phyloP scores from a whole-genome alignment of 345 rosid species.

The Arabis alpina region DNA sequence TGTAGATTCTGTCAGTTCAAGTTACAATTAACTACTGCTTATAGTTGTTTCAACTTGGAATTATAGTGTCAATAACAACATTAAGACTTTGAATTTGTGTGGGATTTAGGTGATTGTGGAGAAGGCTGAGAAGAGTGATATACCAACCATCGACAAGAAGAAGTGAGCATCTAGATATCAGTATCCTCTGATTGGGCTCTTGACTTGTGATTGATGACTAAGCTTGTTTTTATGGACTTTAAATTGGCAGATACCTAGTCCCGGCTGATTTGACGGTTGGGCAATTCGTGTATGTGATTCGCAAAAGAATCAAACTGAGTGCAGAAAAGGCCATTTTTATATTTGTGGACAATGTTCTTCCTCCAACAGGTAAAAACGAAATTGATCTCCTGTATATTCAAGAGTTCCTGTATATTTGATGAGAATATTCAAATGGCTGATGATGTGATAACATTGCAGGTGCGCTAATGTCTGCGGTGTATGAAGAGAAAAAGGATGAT shows the following conservation, averaged over 20 bases:
- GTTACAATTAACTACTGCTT: too few species aligned
- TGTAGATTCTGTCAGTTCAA: too few species aligned
- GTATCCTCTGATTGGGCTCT: background rate
- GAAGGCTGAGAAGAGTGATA: conserved; percentile 81
- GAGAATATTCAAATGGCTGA: background rate
- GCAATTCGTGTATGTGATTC: conserved; percentile 85
- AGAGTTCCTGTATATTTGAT: background rate
- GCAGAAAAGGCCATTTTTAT: conserved; percentile 89
- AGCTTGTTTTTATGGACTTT: background rate
- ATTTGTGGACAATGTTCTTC: conserved; percentile 81
- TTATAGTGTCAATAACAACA: background rate
- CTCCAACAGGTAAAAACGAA: conserved; percentile 64
- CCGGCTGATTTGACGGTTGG: conserved; percentile 90
- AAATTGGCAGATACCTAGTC: conserved; percentile 65
- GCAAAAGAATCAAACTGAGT: conserved; percentile 82
- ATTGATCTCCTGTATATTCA: background rate
- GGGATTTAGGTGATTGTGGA: conserved; percentile 78
- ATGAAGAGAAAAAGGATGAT: conserved; percentile 83
- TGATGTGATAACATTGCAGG: conserved; percentile 48
- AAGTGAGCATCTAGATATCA: conserved; percentile 53
- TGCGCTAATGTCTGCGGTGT: conserved; percentile 75
- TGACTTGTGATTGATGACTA: conserved; percentile 20
- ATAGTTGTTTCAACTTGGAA: background rate
- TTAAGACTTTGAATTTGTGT: conserved; percentile 1
- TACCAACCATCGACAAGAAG: conserved; percentile 82